Conservation (phyloP, 164 flowering plant species). For the Sedum album region DNA sequence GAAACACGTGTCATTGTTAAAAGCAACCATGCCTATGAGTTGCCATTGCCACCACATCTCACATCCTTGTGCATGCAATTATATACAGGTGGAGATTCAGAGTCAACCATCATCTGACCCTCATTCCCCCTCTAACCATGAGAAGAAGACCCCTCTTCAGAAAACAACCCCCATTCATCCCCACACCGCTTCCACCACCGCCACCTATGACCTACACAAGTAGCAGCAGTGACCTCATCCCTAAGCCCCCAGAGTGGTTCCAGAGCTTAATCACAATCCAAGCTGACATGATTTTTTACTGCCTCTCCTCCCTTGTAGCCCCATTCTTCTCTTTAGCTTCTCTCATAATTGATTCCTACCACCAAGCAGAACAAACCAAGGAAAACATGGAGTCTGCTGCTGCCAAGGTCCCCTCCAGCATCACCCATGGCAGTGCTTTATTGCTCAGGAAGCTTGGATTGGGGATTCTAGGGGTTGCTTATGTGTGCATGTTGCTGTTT, state of each 20-base stretch:
- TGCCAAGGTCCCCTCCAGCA: constrained; percentile 17
- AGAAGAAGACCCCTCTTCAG: constrained; percentile 4
- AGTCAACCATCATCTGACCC: constrained; percentile 1
- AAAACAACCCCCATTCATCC: constrained; percentile 2
- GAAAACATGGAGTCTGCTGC: constrained; percentile 16
- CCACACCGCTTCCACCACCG: neutral
- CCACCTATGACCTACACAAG: neutral
- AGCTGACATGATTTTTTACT: constrained; percentile 27
- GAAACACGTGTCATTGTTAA: neutral
- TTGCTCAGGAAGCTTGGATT: constrained; percentile 30
- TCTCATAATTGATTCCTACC: constrained; percentile 24
- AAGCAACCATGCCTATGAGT: constrained; percentile 1
- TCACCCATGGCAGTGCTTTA: constrained; percentile 17
- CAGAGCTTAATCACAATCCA: constrained; percentile 24
- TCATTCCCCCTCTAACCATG: neutral
- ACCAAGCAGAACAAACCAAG: constrained; percentile 19
- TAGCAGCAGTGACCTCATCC: constrained; percentile 7
- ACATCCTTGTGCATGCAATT: constrained; percentile 4
- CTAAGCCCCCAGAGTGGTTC: constrained; percentile 24
- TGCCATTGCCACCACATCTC: constrained; percentile 2
- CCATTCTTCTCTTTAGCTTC: constrained; percentile 21
- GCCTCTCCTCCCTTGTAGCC: constrained; percentile 21
- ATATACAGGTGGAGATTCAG: constrained; percentile 5
- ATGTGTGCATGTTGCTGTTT: constrained; percentile 33
- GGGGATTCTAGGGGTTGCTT: constrained; percentile 43